phyloP scores from a whole-genome alignment of 202 grass and related monocot genomes.

The Digitaria exilis region DNA sequence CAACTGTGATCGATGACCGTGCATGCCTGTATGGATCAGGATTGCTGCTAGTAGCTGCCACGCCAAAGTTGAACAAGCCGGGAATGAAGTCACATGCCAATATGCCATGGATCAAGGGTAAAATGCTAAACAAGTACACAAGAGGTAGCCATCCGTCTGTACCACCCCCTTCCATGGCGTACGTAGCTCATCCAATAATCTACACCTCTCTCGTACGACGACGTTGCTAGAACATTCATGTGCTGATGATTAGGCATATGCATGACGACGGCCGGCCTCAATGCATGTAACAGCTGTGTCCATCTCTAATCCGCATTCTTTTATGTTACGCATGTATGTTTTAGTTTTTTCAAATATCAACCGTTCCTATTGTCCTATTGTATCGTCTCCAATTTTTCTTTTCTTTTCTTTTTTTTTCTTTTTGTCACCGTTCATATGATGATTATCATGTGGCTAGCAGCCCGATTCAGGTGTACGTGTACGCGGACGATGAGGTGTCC shows the following conservation, averaged over 20 bases:
- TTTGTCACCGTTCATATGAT: neutral
- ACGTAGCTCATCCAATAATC: neutral
- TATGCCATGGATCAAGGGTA: constrained; percentile 8
- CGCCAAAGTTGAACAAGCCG: neutral
- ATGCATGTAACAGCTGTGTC: neutral
- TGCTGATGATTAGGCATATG: constrained; percentile 13
- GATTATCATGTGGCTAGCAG: neutral
- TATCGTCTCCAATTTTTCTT: neutral
- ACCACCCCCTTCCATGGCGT: no score
- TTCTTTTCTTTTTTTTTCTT: neutral
- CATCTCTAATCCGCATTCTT: neutral
- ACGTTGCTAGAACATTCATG: constrained; percentile 9
- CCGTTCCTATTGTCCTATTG: neutral
- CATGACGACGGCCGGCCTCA: neutral
- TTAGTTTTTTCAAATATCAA: neutral
- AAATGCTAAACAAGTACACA: constrained; percentile 31
- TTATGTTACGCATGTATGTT: neutral
- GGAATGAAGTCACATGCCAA: constrained; percentile 22
- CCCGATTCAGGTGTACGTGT: neutral
- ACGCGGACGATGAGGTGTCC: constrained; percentile 40
- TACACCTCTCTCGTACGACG: neutral
- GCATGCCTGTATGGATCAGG: neutral
- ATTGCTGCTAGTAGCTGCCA: neutral
- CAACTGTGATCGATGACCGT: neutral
- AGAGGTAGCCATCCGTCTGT: neutral